Evolutionary conservation across 2,329 filamentous ascomycete species (phyloP), one percentile per base, ranked within the genome.

Genomic region (Emergomyces pasteurianus): DNA sequence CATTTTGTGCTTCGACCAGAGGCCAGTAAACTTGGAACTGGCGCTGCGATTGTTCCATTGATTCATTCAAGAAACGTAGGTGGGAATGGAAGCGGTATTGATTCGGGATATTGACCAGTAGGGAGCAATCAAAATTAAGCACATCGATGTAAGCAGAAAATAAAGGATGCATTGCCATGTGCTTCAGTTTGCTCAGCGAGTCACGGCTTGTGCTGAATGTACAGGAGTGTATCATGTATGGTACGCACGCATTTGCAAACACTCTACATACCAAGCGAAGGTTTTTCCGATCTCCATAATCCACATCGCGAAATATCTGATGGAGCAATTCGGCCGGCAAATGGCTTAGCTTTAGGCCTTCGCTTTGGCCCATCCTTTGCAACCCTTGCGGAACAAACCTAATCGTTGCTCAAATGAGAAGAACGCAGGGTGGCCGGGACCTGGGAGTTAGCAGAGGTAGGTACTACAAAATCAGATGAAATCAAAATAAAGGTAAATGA

Each of bases 211-310:
- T 53, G 46, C 43, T 58, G 23, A 61, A 36, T n/a, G 38, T 57
- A 23, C 60, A 61, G 10, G 47, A 49, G 16, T 16, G 55, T 9
- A 36, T 40, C 40, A 58, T 18, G 36, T 61, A 58, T 53, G 21
- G 43, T 12, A 42, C 38, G 10, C 60, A 58, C 10, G 23, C 60
- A 28, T 58, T 58, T 23, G 60, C 54, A 46, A 61, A 61, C 16
- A 21, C 5, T n/a, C 28, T 58, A 21, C 60, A 61, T 53, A 55
- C 54, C 7, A 61, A 40, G 9, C 60, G 60, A 26, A 58, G 36
- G 16, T 34, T 46, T 21, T 50, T 26, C 21, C 47, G 46, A 34
- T 61, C 54, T 3, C n/a, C 21, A 18, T 36, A 55, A 23, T 23
- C n/a, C 3, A 55, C 21, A 23, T 38, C 36, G 3, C 34, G 21